Evolutionary conservation across 495 filamentous ascomycete genomes (phyloP), one percentile per base, ranked within the genome.

Genomic region (Hypomontagnella submonticulosa): DNA sequence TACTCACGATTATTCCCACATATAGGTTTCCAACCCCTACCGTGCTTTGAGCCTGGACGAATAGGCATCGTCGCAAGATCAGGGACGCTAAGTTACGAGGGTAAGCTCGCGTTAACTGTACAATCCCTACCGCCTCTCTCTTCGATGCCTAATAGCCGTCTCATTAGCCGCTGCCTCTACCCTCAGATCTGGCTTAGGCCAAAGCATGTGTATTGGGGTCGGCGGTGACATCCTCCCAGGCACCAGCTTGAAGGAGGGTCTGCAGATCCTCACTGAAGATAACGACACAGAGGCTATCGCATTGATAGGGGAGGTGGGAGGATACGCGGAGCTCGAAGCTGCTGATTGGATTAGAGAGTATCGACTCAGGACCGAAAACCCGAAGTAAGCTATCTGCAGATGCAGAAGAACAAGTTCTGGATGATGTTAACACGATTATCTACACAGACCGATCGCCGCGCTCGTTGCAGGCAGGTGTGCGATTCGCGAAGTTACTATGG

Each of bases 11-110:
- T 9, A 5, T 23, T 13, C 4, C 10, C 19, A 13, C 13, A 0
- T 38, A 20, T 16, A 80, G 76, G 92, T 0, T 95, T 96, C 71
- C 91, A 96, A 73, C 93, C 93, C 0, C 75, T 95, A 19, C 85
- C 89, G 0, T 91, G 87, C 47, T 95, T 95, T 53, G 71, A 79
- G 0, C 86, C 91, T 0, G 92, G 93, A 0, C 81, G 84, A 51
- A 81, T 97, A 41, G 92, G 90, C 0, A 93, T 97, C 49, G 83
- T 92, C 6, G 90, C 92, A 11, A 96, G 94, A 73, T 96, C 93
- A 0, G 92, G 93, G 0, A 97, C 93, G 1, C 75, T 97, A 30
- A 92, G 89, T 53, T 97, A 97, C 66, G 93, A 96, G 74, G 60
- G 70, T 72, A 68, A 19, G 70, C 48, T 33, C 13, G 4, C 36